Base-by-base conservation (phyloP, 2,329 filamentous ascomycete genomes). In the Coniochaeta pulveracea region DNA sequence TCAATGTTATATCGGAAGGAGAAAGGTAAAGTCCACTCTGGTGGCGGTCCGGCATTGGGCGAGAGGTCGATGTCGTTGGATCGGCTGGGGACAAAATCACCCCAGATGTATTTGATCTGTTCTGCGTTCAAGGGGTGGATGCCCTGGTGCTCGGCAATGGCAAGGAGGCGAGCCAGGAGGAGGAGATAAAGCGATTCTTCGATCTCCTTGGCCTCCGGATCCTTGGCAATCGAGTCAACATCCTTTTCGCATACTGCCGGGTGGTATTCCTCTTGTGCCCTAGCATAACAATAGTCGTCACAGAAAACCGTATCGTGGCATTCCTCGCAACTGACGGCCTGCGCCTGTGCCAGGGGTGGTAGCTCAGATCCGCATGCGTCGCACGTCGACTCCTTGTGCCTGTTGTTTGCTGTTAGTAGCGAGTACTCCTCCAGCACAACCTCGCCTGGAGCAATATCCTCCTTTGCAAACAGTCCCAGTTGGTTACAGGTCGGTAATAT, bases 391-490 rank as follows among this genome's bases (percentile, higher is more conserved):
- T 93, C 86, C 50, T 93, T 85, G 10, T 91, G 70, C 19, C 85
- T 77, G 51, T 91, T 91, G 45, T 89, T 91, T 28, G 85, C 88
- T 2, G 88, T 94, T 25, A 98, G 63, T 6, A 94, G 69, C 7
- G 86, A 91, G 39, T 80, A 83, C 50, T 98, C 91, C 30, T 73
- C 64, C 19, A 98, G 68, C 2, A 95, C 76, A 5, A 69, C 64
- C 51, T 93, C 82, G 8, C 82, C 83, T 0, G 85, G 74, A 1
- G 64, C 59, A 23, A 96, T 83, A 43, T 93, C 79, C 41, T 83
- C 72, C 45, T 76, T 84, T 6, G 88, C 89, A 52, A 96, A 96
- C 4, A 98, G 69, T 4, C 91, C 91, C 1, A 98, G 70, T 55
- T 98, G 91, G 39, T 72, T 70, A 44, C 76, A 78, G 5, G 72